Evolutionary conservation across 73 alveolate genomes (phyloP).

Genomic region (Urostyla sp.): DNA sequence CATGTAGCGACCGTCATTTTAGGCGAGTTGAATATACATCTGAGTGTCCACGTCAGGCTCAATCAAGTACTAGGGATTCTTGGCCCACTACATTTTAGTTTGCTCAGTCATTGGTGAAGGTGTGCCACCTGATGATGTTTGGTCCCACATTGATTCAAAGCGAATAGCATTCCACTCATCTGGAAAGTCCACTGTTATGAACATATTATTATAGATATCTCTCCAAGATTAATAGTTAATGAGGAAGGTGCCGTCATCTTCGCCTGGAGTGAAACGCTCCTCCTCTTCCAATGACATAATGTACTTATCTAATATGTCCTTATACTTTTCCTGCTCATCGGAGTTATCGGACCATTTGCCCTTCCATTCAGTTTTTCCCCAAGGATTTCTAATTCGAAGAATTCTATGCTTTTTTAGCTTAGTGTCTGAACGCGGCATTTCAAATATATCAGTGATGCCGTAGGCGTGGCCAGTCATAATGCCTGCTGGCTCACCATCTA

Average conservation of each 20-base stretch:
- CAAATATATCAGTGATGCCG: slow-evolving; percentile 94
- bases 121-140: slow-evolving; percentile 85
- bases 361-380: slow-evolving; percentile 98
- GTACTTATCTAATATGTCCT: slow-evolving; percentile 56
- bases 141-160: slow-evolving; percentile 83
- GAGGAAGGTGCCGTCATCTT: slow-evolving; percentile 98
- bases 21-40: slow-evolving; percentile 84
- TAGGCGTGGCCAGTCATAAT: slow-evolving; percentile 97
- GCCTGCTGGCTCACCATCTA: slow-evolving; percentile 92
- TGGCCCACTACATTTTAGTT: slow-evolving; percentile 71
- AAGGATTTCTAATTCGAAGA: slow-evolving; percentile 96
- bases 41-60: slow-evolving; percentile 66
- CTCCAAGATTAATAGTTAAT: slow-evolving; percentile 79
- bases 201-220: slow-evolving; percentile 71
- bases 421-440: slow-evolving; percentile 69
- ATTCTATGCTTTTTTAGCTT: slow-evolving; percentile 78
- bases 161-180: slow-evolving; percentile 87
- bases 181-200: slow-evolving; percentile 88
- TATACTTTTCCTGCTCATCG: slow-evolving; percentile 80
- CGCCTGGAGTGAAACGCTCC: slow-evolving; percentile 81
- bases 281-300: slow-evolving; percentile 66
- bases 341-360: slow-evolving; percentile 97
- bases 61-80: slow-evolving; percentile 83
- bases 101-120: slow-evolving; percentile 80
- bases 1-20: slow-evolving; percentile 88